Evolutionary conservation across 441 rosid genomes (phyloP), one percentile per base, ranked within the genome.

Genomic region (Eutrema salsugineum): DNA sequence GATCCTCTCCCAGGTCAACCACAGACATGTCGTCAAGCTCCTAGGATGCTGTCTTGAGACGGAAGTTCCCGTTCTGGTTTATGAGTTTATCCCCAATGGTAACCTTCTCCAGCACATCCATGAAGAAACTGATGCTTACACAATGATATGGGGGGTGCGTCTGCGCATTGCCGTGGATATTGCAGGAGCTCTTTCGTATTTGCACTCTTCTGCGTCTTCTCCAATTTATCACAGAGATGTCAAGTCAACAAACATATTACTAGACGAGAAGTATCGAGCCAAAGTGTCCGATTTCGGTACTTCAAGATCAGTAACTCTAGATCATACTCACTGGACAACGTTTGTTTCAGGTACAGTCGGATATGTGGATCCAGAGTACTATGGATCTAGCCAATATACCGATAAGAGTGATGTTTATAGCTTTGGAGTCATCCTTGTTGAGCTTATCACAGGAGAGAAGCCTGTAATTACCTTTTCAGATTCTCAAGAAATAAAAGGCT

Each of bases 1-100:
- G 36, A 90, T 90, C 15, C 86, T 90, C 5, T 86, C 91, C 8
- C 87, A 88, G 63, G 85, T 90, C 69, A 90, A 90, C 75, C 96
- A 90, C 80, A 84, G 83, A 79, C 81, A 86, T 79, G 77, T 91
- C 74, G 97, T 91, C 24, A 79, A 77, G 54, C 85, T 87, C 65
- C 20, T 86, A 35, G 95, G 95, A n/a, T 89, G 91, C 64, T 91
- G 95, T n/a, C 76, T 89, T 5, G 97, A 91, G 70, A 77, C 86
- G 0, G 88, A 87, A 20, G 86, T 76, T 51, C 94, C 97, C 2
- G 11, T 87, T 72, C 71, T 91, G 88, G 77, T 91, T 64, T 91
- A 87, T 11, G 94, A 91, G 59, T 91, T 71, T 65, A 83, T 91
- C 30, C 69, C 84, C 9, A 89, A 86, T 10, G 96, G 96, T 40